A percentile compares a stretch with the other conserved stretches of the same genome.
phyloP scores from a whole-genome alignment of 345 rosid genomes.

The Aquilaria sinensis region DNA sequence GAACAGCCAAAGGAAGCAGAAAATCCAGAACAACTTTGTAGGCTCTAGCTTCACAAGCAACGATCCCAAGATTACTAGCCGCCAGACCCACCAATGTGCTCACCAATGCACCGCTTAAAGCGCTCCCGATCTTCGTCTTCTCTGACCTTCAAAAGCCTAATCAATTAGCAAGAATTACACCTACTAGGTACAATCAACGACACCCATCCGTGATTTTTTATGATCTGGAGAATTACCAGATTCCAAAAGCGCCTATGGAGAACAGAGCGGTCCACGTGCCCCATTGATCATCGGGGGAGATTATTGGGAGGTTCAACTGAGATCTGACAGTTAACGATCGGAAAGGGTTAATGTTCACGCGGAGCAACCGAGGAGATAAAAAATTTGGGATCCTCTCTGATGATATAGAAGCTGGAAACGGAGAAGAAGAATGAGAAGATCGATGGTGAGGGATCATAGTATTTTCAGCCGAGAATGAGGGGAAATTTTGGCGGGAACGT shows the following conservation, averaged over 20 bases:
- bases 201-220: background rate
- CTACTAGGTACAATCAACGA: background rate
- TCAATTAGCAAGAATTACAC: background rate
- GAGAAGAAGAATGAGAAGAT: background rate
- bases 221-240: constrained; percentile 41
- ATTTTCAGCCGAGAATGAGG: constrained; percentile 7
- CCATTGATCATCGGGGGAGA: constrained; percentile 72
- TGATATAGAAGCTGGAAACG: background rate
- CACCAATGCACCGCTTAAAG: constrained; percentile 78
- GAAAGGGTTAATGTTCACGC: constrained; percentile 9
- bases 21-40: constrained; percentile 58
- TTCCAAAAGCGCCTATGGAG: constrained; percentile 70
- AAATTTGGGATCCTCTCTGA: background rate
- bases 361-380: constrained; percentile 20
- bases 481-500: constrained; percentile 20
- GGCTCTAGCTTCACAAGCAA: constrained; percentile 64
- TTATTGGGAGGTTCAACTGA: constrained; percentile 48
- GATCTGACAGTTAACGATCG: constrained; percentile 46
- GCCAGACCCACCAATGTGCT: constrained; percentile 82
- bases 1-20: constrained; percentile 76
- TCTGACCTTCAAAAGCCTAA: constrained; percentile 54
- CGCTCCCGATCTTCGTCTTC: constrained; percentile 76
- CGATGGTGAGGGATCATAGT: background rate
- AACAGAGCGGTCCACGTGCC: constrained; percentile 85
- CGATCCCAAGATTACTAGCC: constrained; percentile 71